These are phyloP conservation scores for Fusarium goolgardi DNA, from an alignment of 2,329 filamentous ascomycete species.

Conservation along the genomic window DNA sequence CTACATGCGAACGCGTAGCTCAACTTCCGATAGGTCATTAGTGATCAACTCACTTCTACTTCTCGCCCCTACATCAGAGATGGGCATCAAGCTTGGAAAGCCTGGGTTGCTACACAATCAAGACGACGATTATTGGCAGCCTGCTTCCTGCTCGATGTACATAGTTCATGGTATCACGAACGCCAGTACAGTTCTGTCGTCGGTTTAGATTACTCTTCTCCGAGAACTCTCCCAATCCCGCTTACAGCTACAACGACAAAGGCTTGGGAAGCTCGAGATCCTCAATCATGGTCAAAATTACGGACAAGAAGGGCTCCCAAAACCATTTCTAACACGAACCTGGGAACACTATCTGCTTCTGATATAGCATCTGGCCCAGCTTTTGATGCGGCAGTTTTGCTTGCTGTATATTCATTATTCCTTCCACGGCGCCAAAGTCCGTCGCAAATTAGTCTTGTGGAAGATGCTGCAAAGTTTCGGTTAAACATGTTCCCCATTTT, in stretches of 20 bases:
- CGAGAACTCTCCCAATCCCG: conserved; percentile 57
- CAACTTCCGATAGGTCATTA: conserved; percentile 56
- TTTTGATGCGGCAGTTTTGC: conserved; percentile 57
- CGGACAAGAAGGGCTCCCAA: conserved; percentile 43
- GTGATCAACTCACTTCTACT: conserved; percentile 47
- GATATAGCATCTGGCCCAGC: conserved; percentile 51
- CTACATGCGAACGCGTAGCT: conserved; percentile 36
- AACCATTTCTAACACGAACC: conserved; percentile 47
- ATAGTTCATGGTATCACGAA: conserved; percentile 66
- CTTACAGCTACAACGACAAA: conserved; percentile 57
- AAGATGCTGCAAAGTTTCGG: conserved; percentile 42
- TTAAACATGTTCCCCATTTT: conserved; percentile 49
- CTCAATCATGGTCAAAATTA: conserved; percentile 59
- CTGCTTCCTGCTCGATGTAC: conserved; percentile 68
- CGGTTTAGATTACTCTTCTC: conserved; percentile 53
- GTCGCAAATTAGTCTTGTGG: conserved; percentile 45
- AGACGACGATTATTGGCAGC: conserved; percentile 65
- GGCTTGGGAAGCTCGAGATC: conserved; percentile 62
- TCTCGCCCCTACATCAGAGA: conserved; percentile 40
- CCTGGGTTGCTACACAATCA: conserved; percentile 65
- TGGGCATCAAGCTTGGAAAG: conserved; percentile 58
- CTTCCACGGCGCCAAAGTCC: conserved; percentile 52
- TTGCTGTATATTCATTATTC: conserved; percentile 54
- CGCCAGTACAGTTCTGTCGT: conserved; percentile 53
- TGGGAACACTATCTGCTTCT: conserved; percentile 53